Evolutionary conservation across 148 eudicot species (phyloP), one percentile per base, ranked within the genome.

Genomic region (Heliosperma pusillum): DNA sequence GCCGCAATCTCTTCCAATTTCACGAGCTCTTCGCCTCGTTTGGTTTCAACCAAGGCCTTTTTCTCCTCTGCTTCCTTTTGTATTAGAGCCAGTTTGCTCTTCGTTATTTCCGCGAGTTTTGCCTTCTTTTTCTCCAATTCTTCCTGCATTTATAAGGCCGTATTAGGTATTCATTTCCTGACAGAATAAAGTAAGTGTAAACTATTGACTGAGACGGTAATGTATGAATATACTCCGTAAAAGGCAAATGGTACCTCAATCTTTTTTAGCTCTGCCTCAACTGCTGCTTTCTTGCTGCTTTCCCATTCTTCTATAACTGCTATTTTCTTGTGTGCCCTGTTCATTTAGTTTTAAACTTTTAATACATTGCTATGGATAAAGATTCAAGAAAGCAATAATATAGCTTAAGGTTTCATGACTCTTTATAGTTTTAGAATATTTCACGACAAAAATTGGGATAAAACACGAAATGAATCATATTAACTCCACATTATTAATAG

Each of bases 61-160:
- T 87, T 90, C 73, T 95, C 93, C 78, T 89, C 96, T 9, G 98
- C 92, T 71, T 63, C 80, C 85, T 87, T 90, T 84, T 95, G 97
- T 68, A 89, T 57, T 27, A 81, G 56, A 6, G 92, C 96, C 15
- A 85, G 61, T 74, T 87, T 88, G 89, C 88, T 92, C 79, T 89
- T 89, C 93, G 83, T 82, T 68, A 82, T 89, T 86, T 95, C 96
- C 0, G 78, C 78, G 55, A 88, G 89, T 73, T 80, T 82, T 1
- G 94, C 98, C 84, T 95, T 95, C 88, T 89, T 78, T 64, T 87
- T 95, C 85, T 92, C 98, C 82, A 95, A 72, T 52, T 83, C 73
- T 78, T 95, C 97, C 98, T 95, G 83, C 79, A 80, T 66, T 66
- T 30, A 70, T 70, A 16, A 13, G 19, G 27, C 44, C 21, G 40